phyloP scores from a whole-genome alignment of 148 eudicot species.

The Camellia granthamiana region DNA sequence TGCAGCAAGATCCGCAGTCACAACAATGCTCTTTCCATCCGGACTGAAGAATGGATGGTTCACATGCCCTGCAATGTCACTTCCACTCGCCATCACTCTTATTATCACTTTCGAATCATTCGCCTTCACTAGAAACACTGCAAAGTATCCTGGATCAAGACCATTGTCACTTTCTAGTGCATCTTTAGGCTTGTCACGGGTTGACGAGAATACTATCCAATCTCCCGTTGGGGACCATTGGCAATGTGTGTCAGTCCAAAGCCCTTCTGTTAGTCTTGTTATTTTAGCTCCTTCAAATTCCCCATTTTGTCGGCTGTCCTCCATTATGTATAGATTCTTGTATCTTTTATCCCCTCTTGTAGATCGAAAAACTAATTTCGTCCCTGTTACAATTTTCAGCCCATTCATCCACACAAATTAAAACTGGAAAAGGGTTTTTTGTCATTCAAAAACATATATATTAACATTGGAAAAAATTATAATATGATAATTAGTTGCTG shows the following conservation, averaged over 20 bases:
- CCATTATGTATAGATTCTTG: constrained; percentile 6
- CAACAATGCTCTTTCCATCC: too few relatives aligned
- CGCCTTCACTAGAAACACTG: not conserved
- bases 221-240: too few relatives aligned
- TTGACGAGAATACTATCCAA: not conserved
- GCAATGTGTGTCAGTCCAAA: constrained; percentile 4
- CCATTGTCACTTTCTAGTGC: not conserved
- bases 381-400: not conserved
- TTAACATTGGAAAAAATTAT: too few relatives aligned
- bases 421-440: too few relatives aligned
- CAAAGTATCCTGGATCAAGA: too few relatives aligned
- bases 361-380: constrained; percentile 3
- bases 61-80: too few relatives aligned
- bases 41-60: too few relatives aligned
- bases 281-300: not conserved
- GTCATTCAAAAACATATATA: too few relatives aligned
- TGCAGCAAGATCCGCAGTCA: not conserved
- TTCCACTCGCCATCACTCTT: not conserved
- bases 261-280: not conserved
- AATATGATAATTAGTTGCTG: not conserved
- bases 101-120: not conserved
- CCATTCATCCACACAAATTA: too few relatives aligned
- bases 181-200: not conserved
- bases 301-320: not conserved
- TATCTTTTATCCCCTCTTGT: not conserved